Percentiles rank a stretch among this genome's conserved stretches.
Evolutionary conservation across 768 basidiomycete genomes (phyloP).

Genomic region (Gloeopeniophorella convolvens): DNA sequence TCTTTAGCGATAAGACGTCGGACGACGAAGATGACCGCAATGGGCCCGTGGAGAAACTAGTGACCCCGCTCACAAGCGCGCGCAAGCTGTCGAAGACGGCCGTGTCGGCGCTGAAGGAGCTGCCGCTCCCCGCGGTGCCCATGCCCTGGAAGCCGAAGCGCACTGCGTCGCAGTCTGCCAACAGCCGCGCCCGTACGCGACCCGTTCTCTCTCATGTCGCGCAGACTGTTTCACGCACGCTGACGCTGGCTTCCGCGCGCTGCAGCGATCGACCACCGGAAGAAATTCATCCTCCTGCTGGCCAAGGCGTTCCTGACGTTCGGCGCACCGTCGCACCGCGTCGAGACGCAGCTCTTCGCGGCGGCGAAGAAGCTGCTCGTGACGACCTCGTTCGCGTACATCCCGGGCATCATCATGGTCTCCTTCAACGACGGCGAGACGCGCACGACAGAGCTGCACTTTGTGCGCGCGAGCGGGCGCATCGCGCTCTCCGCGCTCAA

Average conservation of each 20-base stretch:
- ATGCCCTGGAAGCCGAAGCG: conserved; percentile 9
- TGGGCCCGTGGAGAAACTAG: neutral
- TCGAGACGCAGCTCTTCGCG: conserved; percentile 80
- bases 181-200: conserved; percentile 10
- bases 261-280: conserved; percentile 24
- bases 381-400: conserved; percentile 76
- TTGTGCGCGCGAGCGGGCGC: conserved; percentile 74
- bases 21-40: neutral
- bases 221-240: neutral
- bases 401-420: conserved; percentile 72
- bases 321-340: conserved; percentile 90
- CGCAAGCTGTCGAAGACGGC: conserved; percentile 9
- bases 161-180: conserved; percentile 7
- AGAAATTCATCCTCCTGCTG: conserved; percentile 77
- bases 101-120: conserved; percentile 5
- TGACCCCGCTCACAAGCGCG: neutral
- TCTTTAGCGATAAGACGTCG: conserved; percentile 6
- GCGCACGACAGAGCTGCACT: conserved; percentile 71
- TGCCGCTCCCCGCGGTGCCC: conserved; percentile 4
- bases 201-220: neutral
- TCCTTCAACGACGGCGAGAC: conserved; percentile 74
- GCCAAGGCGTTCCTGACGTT: conserved; percentile 86
- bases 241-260: neutral
- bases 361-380: conserved; percentile 75
- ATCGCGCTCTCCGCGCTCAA: conserved; percentile 80